Conservation (phyloP, 805 yeast genomes). For the Jamesozyma spencerorum region DNA sequence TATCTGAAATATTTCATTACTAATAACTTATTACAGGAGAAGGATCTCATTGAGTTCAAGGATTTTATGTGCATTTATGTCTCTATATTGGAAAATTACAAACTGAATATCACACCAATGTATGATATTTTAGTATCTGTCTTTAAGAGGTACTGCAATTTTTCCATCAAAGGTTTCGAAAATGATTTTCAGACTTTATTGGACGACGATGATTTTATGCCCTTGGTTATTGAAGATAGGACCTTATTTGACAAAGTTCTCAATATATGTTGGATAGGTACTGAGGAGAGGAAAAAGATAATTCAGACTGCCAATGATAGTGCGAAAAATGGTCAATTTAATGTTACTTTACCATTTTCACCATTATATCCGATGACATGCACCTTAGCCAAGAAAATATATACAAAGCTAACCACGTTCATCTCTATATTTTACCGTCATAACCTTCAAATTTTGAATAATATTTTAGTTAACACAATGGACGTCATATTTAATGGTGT, state of each 20-base stretch:
- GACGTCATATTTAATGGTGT: constrained; percentile 63
- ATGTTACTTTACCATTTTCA: constrained; percentile 75
- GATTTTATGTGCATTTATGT: constrained; percentile 58
- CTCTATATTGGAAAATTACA: constrained; percentile 68
- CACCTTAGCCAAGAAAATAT: constrained; percentile 56
- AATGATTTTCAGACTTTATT: constrained; percentile 53
- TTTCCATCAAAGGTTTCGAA: constrained; percentile 46
- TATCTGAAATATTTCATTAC: constrained; percentile 42
- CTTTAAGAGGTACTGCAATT: constrained; percentile 52
- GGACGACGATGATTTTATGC: constrained; percentile 81
- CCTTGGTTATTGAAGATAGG: constrained; percentile 56
- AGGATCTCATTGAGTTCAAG: constrained; percentile 46
- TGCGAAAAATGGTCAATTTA: constrained; percentile 31
- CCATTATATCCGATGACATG: constrained; percentile 83
- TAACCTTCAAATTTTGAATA: constrained; percentile 49
- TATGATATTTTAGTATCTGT: constrained; percentile 52
- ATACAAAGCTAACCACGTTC: constrained; percentile 56
- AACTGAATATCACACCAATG: constrained; percentile 48
- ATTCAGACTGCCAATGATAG: constrained; percentile 2
- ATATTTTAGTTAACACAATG: constrained; percentile 48
- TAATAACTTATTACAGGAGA: constrained; percentile 33
- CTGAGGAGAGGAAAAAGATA: constrained; percentile 31
- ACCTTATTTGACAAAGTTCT: constrained; percentile 55
- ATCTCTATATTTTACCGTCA: constrained; percentile 57
- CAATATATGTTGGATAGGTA: constrained; percentile 60